phyloP scores from a whole-genome alignment of 495 filamentous ascomycete species.

The Podospora pseudopauciseta region DNA sequence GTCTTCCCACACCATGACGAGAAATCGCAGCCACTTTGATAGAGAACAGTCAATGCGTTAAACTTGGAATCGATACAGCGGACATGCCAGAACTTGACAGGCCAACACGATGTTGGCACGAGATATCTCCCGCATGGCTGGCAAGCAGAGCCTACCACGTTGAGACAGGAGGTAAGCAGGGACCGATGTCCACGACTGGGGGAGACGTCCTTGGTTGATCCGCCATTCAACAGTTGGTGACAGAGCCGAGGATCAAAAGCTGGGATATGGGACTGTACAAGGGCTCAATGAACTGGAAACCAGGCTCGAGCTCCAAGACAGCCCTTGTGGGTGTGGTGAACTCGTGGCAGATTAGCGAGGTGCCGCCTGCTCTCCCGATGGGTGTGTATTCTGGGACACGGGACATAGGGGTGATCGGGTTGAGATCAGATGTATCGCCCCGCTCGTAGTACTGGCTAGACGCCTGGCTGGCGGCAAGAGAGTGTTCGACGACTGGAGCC shows the following conservation, averaged over 20 bases:
- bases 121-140: conserved; percentile 4
- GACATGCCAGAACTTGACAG: conserved; percentile 1
- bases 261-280: background rate
- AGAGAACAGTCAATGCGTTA: conserved; percentile 5
- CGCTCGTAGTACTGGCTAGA: background rate
- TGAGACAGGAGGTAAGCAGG: conserved; percentile 17
- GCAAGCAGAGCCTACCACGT: conserved; percentile 19
- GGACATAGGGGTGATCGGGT: conserved; percentile 26
- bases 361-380: conserved; percentile 20
- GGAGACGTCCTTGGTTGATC: conserved; percentile 23
- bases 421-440: conserved; percentile 18
- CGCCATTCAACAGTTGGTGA: conserved; percentile 24
- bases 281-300: conserved; percentile 12
- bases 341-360: conserved; percentile 30
- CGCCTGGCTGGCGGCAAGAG: background rate
- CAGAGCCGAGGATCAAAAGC: conserved; percentile 16
- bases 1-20: background rate
- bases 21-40: background rate
- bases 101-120: background rate
- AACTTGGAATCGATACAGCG: background rate
- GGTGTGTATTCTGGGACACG: conserved; percentile 24
- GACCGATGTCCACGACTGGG: conserved; percentile 18
- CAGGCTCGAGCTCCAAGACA: conserved; percentile 19
- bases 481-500: background rate
- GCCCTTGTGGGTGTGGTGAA: conserved; percentile 23